Evolutionary conservation across 805 yeast species (phyloP), one percentile per base, ranked within the genome.

Genomic region (Schwanniomyces pseudopolymorphus): DNA sequence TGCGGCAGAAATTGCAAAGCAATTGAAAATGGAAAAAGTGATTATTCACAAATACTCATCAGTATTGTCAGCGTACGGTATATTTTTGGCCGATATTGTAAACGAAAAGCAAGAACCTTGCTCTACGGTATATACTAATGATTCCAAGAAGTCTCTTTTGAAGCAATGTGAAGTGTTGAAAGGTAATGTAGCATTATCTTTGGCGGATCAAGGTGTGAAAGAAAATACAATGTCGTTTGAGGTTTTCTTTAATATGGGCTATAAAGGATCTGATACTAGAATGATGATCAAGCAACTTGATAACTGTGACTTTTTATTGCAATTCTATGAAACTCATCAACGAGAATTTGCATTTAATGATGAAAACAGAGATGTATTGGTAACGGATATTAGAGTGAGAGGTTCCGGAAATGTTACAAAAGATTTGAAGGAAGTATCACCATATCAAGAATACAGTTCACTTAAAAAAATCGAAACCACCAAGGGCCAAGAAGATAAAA

Each of bases 41-140:
- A 64, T 88, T 27, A 83, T 87, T 21, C 96, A 89, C 66, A 79
- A 85, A 60, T 87, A 87, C 62, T 87, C 96, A 2, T 87, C 96
- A 0, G 81, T 89, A 36, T 70, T 89, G 9, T 87, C 95, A 1
- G 96, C 96, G 0, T 89, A 86, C 60, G 96, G 96, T 50, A 89
- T 89, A 72, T 82, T 89, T 2, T 70, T 89, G 26, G 96, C 96
- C 2, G 95, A 88, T 66, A 86, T 88, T 39, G 94, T 87, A 8
- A 81, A 81, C 40, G 96, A 88, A 57, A 72, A 67, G n/a, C 94
- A 87, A 63, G 83, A 82, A 50, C 96, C 96, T 0, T 79, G 84
- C 40, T 77, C 85, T 2, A 57, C 69, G 10, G 61, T 69, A 0
- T 50, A 48, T 37, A 36, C 82, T 39, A 63, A 60, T 2, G 63